Evolutionary conservation across 2,329 filamentous ascomycete genomes (phyloP).

Genomic region (Phialocephala sp.): DNA sequence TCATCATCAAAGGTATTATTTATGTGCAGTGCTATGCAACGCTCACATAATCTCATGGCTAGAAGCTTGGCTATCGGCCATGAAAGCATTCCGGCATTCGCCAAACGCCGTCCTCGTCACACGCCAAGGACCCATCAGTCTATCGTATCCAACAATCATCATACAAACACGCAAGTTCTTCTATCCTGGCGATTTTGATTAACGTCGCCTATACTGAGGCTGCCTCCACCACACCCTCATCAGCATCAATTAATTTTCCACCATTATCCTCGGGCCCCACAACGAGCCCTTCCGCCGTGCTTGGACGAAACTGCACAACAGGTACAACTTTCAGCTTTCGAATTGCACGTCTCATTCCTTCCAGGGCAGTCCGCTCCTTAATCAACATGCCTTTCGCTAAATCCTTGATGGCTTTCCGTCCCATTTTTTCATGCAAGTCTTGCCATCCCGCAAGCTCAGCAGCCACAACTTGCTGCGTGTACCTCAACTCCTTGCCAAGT

Average conservation of each 20-base stretch:
- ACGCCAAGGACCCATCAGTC: conserved; percentile 7
- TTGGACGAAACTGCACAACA: conserved; percentile 3
- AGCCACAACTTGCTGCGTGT: conserved; percentile 93
- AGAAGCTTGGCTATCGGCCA: neutral
- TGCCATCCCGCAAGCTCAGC: conserved; percentile 93
- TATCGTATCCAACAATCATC: conserved; percentile 11
- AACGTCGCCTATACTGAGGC: neutral
- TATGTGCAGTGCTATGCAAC: conserved; percentile 3
- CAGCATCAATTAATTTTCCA: neutral
- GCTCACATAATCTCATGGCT: neutral
- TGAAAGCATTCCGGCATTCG: neutral
- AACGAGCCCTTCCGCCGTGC: neutral
- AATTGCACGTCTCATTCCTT: conserved; percentile 80
- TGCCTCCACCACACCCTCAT: neutral
- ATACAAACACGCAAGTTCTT: neutral
- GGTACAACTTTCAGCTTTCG: conserved; percentile 48
- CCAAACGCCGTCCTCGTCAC: conserved; percentile 1
- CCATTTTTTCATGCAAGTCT: conserved; percentile 81
- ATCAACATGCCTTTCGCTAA: conserved; percentile 81
- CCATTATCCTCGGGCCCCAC: neutral
- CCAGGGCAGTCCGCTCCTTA: conserved; percentile 77
- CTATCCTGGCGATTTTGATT: neutral
- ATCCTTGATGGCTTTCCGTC: conserved; percentile 73
- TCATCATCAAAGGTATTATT: neutral
- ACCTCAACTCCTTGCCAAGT: conserved; percentile 81